Evolutionary conservation across 768 basidiomycete genomes (phyloP).

Genomic region (Gautieria morchelliformis): DNA sequence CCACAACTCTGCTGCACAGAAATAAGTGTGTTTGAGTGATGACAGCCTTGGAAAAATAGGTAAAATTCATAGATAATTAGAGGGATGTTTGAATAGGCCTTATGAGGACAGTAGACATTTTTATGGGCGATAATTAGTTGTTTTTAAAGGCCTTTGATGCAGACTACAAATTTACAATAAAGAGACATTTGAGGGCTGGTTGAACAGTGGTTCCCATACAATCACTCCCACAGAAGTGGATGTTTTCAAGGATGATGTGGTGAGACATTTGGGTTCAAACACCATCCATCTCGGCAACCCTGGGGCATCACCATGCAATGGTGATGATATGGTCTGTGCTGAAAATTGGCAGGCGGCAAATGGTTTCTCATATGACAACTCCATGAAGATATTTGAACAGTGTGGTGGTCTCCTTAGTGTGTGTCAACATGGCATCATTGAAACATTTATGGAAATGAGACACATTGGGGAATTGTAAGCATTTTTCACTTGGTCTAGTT

Average conservation of each 20-base stretch:
- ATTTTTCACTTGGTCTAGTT: neutral
- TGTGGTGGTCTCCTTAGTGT: conserved; percentile 26
- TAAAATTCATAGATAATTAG: too few relatives aligned
- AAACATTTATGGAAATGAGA: conserved; percentile 24
- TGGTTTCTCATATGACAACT: neutral
- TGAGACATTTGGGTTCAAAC: neutral
- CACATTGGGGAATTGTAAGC: conserved; percentile 29
- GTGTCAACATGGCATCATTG: conserved; percentile 26
- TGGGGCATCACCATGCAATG: neutral
- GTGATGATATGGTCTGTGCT: conserved; percentile 13
- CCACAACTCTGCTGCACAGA: too few relatives aligned
- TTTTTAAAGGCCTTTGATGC: too few relatives aligned
- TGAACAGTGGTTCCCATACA: too few relatives aligned
- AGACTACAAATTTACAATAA: too few relatives aligned
- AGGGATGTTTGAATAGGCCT: too few relatives aligned
- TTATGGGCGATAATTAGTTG: too few relatives aligned
- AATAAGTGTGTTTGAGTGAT: too few relatives aligned
- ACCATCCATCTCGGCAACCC: neutral
- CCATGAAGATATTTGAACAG: neutral
- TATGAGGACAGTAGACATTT: too few relatives aligned
- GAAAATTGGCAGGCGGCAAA: conserved; percentile 22
- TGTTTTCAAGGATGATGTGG: conserved; percentile 15
- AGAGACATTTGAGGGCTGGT: too few relatives aligned
- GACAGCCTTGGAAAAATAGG: too few relatives aligned
- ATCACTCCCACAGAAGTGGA: conserved; percentile 15